phyloP scores from a whole-genome alignment of 129 eudicot genomes.

The Flaveria linearis region DNA sequence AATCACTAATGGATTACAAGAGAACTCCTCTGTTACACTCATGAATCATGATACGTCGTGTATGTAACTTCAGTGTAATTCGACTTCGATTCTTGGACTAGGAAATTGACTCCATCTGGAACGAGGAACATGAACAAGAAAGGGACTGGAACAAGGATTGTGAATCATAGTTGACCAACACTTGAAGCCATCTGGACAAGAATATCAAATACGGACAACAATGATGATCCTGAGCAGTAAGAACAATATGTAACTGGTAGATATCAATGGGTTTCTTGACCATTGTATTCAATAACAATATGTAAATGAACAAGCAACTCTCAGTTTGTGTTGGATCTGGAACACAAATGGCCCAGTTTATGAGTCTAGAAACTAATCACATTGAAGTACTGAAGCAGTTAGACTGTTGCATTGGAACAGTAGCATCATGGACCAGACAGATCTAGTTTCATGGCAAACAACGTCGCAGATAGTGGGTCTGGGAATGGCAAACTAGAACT shows the following conservation, averaged over 20 bases:
- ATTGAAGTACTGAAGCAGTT: background rate
- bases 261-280: background rate
- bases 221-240: background rate
- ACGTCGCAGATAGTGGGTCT: background rate
- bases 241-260: background rate
- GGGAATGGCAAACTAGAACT: background rate
- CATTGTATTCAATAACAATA: background rate
- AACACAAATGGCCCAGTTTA: background rate
- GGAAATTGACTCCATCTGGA: background rate
- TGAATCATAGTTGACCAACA: background rate
- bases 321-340: background rate
- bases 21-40: background rate
- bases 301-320: background rate
- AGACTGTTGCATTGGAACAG: conserved; percentile 6
- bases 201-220: background rate
- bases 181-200: background rate
- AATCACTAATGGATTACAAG: background rate
- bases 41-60: background rate
- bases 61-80: background rate
- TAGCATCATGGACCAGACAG: background rate
- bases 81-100: background rate
- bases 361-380: background rate
- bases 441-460: background rate
- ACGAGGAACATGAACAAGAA: background rate
- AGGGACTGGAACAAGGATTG: background rate